phyloP scores from a whole-genome alignment of 1,139 yeast genomes.

The Ogataea hybrid region DNA sequence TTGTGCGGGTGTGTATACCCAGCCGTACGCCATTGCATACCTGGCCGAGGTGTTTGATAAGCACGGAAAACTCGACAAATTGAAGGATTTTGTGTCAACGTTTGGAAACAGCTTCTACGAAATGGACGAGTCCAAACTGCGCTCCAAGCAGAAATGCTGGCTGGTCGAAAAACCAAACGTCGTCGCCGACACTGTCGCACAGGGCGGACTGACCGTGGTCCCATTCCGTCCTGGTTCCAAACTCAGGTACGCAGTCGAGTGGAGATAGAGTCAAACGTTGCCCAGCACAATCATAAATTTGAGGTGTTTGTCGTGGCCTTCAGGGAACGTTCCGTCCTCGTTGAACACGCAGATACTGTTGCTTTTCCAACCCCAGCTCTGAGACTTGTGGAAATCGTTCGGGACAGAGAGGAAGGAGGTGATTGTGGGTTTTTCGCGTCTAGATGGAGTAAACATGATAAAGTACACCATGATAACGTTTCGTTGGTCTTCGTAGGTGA shows the following conservation, averaged over 20 bases:
- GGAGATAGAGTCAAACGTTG: slow-evolving; percentile 43
- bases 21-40: slow-evolving; percentile 76
- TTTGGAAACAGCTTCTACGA: slow-evolving; percentile 73
- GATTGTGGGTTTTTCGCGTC: slow-evolving; percentile 41
- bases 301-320: slow-evolving; percentile 39
- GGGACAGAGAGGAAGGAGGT: slow-evolving; percentile 53
- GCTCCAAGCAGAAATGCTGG: slow-evolving; percentile 46
- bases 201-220: slow-evolving; percentile 56
- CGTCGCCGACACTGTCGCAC: slow-evolving; percentile 58
- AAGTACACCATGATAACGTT: slow-evolving; percentile 45
- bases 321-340: slow-evolving; percentile 41
- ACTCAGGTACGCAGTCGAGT: slow-evolving; percentile 72
- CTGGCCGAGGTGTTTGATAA: slow-evolving; percentile 83
- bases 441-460: slow-evolving; percentile 49
- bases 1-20: slow-evolving; percentile 97
- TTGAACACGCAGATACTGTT: slow-evolving; percentile 47
- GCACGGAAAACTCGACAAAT: slow-evolving; percentile 57
- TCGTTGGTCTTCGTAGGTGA: slow-evolving; percentile 44
- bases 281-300: slow-evolving; percentile 52
- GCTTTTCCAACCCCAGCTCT: slow-evolving; percentile 59
- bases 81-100: slow-evolving; percentile 72
- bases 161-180: slow-evolving; percentile 48
- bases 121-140: slow-evolving; percentile 41
- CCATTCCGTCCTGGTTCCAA: slow-evolving; percentile 89
- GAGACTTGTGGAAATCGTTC: slow-evolving; percentile 47